Evolutionary conservation across 2,329 filamentous ascomycete species (phyloP).

Genomic region (Fusarium dimerum): DNA sequence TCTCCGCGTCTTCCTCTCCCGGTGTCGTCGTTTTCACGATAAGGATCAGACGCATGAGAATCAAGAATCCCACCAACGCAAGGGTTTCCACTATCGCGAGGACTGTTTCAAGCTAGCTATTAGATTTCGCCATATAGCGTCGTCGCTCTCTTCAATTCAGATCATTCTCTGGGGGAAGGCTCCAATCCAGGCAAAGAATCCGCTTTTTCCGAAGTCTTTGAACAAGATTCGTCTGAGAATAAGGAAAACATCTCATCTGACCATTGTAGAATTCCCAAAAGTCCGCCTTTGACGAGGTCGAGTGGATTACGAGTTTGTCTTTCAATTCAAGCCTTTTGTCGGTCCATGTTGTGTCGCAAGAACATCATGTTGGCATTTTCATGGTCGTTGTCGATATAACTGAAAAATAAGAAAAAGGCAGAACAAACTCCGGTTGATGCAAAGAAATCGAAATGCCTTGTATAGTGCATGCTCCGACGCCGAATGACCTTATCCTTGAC

Average conservation of each 20-base stretch:
- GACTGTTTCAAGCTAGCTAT: slow-evolving; percentile 39
- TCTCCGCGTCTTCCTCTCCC: neutral
- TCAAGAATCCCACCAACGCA: slow-evolving; percentile 24
- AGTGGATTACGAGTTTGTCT: slow-evolving; percentile 33
- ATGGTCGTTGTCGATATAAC: slow-evolving; percentile 18
- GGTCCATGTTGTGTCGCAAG: slow-evolving; percentile 14
- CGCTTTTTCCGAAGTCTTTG: slow-evolving; percentile 25
- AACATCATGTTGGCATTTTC: slow-evolving; percentile 25
- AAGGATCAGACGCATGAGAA: slow-evolving; percentile 8
- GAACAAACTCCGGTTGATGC: slow-evolving; percentile 31
- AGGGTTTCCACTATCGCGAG: slow-evolving; percentile 29
- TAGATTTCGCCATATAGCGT: slow-evolving; percentile 38
- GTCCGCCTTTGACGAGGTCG: slow-evolving; percentile 33
- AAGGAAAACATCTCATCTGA: slow-evolving; percentile 8
- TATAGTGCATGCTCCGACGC: slow-evolving; percentile 18
- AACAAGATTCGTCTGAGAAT: no score
- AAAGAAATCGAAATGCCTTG: slow-evolving; percentile 22
- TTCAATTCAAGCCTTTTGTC: no score
- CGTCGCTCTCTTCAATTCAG: slow-evolving; percentile 36
- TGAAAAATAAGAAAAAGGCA: slow-evolving; percentile 22
- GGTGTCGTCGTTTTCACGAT: no score
- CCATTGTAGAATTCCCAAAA: slow-evolving; percentile 25
- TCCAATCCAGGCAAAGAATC: slow-evolving; percentile 20
- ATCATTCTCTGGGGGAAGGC: slow-evolving; percentile 18
- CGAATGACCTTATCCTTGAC: slow-evolving; percentile 1